Evolutionary conservation across 2,329 filamentous ascomycete species (phyloP).

Genomic region (Septoria petroselini): DNA sequence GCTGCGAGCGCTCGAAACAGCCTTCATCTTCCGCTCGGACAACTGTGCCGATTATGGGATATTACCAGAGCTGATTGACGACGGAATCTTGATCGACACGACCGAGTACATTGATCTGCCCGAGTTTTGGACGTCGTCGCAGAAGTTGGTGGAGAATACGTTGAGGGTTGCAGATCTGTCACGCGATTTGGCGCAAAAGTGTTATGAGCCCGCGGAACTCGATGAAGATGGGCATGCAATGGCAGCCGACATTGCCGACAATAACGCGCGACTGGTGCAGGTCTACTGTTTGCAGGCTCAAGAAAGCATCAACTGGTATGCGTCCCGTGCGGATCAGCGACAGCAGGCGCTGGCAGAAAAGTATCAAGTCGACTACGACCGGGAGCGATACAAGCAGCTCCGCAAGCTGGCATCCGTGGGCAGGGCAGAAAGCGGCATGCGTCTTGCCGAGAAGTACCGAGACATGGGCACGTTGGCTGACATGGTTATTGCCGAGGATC

Average conservation of each 20-base stretch:
- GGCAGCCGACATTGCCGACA: conserved; percentile 50
- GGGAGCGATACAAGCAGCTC: conserved; percentile 44
- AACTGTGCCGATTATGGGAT: conserved; percentile 73
- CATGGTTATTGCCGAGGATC: conserved; percentile 46
- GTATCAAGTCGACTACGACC: conserved; percentile 42
- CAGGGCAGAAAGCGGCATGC: conserved; percentile 56
- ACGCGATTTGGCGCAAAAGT: conserved; percentile 41
- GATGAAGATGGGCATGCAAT: conserved; percentile 35
- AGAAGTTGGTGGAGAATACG: conserved; percentile 43
- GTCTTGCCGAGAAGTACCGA: conserved; percentile 59
- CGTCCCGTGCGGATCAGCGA: conserved; percentile 48
- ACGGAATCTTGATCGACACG: conserved; percentile 46
- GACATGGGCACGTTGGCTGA: conserved; percentile 63
- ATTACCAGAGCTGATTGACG: conserved; percentile 57
- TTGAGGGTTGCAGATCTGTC: conserved; percentile 42
- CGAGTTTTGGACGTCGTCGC: conserved; percentile 80
- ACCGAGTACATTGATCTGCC: conserved; percentile 65
- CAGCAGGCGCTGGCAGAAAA: conserved; percentile 49
- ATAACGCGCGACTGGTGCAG: conserved; percentile 55
- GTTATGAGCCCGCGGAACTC: conserved; percentile 40
- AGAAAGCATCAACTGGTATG: conserved; percentile 61
- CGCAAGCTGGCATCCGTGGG: conserved; percentile 48
- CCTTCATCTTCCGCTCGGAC: conserved; percentile 67
- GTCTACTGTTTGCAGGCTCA: conserved; percentile 57
- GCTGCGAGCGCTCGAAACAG: conserved; percentile 59